Percentiles rank a stretch among this genome's conserved stretches.
Conservation (phyloP, 225 moss, liverwort and hornwort species). For the Pleurozium schreberi region DNA sequence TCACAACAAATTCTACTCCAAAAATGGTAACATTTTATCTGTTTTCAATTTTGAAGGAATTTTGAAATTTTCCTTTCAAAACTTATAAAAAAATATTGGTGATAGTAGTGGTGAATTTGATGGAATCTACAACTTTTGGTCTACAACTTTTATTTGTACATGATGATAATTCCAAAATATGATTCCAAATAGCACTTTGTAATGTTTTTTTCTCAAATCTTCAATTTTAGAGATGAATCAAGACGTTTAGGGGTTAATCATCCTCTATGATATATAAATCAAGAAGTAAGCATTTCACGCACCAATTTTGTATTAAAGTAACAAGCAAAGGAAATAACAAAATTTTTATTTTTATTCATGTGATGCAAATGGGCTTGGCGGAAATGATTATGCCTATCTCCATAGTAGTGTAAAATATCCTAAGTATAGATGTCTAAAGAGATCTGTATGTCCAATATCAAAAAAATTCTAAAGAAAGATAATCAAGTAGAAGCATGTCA, state of each 20-base stretch:
- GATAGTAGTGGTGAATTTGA: too few species aligned
- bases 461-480: background rate
- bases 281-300: background rate
- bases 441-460: background rate
- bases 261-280: fast-evolving
- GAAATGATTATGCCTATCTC: background rate
- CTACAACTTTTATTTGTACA: background rate
- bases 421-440: background rate
- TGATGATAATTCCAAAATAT: too few species aligned
- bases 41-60: background rate
- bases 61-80: background rate
- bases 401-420: too few species aligned
- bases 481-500: background rate
- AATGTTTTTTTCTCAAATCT: too few species aligned
- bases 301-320: background rate
- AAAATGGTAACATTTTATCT: too few species aligned
- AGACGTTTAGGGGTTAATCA: too few species aligned
- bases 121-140: too few species aligned
- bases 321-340: background rate
- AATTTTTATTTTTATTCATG: background rate
- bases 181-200: too few species aligned
- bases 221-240: too few species aligned
- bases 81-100: background rate
- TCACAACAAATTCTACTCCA: too few species aligned
- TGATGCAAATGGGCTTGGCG: background rate